Evolutionary conservation across 805 yeast species (phyloP), one percentile per base, ranked within the genome.

Genomic region (Kodamaea kaohsiungensis): DNA sequence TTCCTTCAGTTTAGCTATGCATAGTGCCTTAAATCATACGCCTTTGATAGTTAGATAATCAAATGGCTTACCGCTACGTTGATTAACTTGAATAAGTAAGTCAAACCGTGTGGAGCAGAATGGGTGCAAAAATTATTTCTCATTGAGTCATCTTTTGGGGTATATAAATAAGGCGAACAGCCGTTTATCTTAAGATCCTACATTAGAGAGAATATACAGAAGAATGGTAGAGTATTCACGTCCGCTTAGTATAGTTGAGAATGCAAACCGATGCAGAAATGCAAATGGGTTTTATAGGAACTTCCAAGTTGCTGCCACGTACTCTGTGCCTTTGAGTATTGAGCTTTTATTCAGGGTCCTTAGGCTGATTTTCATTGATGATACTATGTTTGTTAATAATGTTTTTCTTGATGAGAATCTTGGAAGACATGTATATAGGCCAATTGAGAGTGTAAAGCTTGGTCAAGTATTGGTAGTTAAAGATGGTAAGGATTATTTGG

Each of bases 241-340:
- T 19, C 66, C 66, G 0, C 64, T 75, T 51, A 66, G 75, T 42
- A 51, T 59, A 0, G 60, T 59, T 13, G 79, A 75, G 53, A 66
- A 71, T 60, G 70, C 68, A 57, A 69, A 69, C 53, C 62, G 78
- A 19, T 66, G 65, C 47, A 59, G 79, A 53, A 67, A 70, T 3
- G 65, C 62, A 12, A 57, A 53, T 40, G 62, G 62, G n/a, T 67
- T 60, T 57, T 75, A 65, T 52, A 55, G 64, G n/a, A 71, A 66
- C 54, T 75, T 75, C 56, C 70, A 65, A 45, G 65, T 72, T 8
- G 65, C 74, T 2, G 72, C 67, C 6, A 64, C 69, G 1, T 73
- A 71, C 53, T 65, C 70, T 13, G 59, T 60, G 6, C 53, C 56
- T 7, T 40, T 73, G 13, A 27, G 37, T 2, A 54, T 59, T 6